Percentiles rank a stretch among this genome's conserved stretches.
Evolutionary conservation across 345 rosid genomes (phyloP).

Genomic region (Hirschfeldia incana): DNA sequence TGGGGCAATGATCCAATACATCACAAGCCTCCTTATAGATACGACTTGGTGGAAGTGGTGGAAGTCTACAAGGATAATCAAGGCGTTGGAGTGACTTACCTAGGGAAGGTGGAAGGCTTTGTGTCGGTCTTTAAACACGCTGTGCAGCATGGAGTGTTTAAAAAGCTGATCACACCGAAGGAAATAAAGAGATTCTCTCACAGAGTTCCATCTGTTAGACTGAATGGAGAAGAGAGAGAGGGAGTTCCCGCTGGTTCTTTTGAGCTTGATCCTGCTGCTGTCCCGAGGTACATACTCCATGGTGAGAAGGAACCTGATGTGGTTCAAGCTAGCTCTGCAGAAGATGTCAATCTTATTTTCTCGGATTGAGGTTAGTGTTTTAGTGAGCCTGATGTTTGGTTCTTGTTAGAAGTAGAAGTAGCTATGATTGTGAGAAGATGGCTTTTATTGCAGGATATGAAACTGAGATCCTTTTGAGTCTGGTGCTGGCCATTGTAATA

Average conservation of each 20-base stretch:
- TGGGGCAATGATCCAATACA: constrained; percentile 54
- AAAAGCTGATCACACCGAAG: constrained; percentile 35
- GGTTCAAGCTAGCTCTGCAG: neutral
- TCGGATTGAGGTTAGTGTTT: neutral
- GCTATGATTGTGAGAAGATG: neutral
- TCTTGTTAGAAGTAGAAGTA: neutral
- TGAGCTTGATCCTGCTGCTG: neutral
- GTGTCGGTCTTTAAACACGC: constrained; percentile 55
- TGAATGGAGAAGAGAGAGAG: constrained; percentile 64
- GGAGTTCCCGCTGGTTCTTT: constrained; percentile 65
- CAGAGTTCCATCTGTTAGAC: constrained; percentile 54
- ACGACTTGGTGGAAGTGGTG: constrained; percentile 67
- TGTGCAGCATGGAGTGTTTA: constrained; percentile 24
- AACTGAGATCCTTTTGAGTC: neutral
- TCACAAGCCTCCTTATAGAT: constrained; percentile 50
- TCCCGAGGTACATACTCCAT: neutral
- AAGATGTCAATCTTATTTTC: neutral
- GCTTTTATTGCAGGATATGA: neutral
- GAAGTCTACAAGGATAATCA: constrained; percentile 33
- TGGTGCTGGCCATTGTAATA: too few species aligned
- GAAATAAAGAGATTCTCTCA: constrained; percentile 75
- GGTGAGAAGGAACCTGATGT: neutral
- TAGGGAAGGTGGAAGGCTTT: constrained; percentile 73
- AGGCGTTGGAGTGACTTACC: constrained; percentile 63
- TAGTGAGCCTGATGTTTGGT: neutral